phyloP scores from a whole-genome alignment of 2,329 filamentous ascomycete species.

The Fonsecaea nubica region DNA sequence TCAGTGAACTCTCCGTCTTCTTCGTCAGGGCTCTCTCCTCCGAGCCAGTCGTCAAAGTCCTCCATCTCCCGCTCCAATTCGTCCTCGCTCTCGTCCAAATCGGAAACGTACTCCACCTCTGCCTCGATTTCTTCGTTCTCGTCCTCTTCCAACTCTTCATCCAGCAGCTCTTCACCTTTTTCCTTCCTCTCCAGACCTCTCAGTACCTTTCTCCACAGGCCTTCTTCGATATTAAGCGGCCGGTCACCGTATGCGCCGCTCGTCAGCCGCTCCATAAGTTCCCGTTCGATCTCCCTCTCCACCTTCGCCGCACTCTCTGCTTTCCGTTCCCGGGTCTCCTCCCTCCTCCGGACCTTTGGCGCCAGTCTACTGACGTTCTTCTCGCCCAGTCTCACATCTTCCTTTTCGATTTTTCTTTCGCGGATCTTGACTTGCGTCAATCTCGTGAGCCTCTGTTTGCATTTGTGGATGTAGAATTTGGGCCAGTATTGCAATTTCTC shows the following conservation, averaged over 20 bases:
- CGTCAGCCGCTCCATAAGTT: conserved; percentile 87
- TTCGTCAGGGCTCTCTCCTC: conserved; percentile 67
- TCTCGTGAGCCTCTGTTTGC: conserved; percentile 92
- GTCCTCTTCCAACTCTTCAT: conserved; percentile 73
- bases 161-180: conserved; percentile 81
- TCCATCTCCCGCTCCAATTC: conserved; percentile 75
- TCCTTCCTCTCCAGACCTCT: conserved; percentile 86
- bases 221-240: conserved; percentile 92
- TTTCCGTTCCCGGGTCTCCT: conserved; percentile 77
- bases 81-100: conserved; percentile 83
- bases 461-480: conserved; percentile 91
- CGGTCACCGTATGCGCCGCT: conserved; percentile 94
- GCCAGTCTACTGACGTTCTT: conserved; percentile 85
- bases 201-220: conserved; percentile 96
- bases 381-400: conserved; percentile 89
- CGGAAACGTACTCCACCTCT: conserved; percentile 90
- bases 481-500: conserved; percentile 89
- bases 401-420: conserved; percentile 77
- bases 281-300: conserved; percentile 92
- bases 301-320: conserved; percentile 87
- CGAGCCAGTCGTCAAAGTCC: conserved; percentile 96
- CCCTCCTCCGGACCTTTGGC: conserved; percentile 82
- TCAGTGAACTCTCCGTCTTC: conserved; percentile 56
- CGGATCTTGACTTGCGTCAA: conserved; percentile 88
- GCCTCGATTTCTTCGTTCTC: conserved; percentile 71